These are phyloP conservation scores for Sicyos edulis DNA, from an alignment of 306 rosid species.

Conservation along the genomic window DNA sequence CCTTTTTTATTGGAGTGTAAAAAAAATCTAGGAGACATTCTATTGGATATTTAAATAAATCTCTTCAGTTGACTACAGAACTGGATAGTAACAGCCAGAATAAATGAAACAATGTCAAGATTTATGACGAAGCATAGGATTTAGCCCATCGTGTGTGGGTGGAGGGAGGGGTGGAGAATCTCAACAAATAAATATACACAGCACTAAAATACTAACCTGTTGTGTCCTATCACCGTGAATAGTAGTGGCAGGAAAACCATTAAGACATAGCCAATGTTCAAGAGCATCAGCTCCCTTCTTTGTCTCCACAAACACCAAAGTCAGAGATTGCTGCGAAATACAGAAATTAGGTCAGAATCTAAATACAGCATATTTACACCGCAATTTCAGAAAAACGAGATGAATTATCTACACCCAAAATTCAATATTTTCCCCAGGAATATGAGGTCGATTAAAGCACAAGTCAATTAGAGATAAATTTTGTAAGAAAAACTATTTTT, in stretches of 20 bases:
- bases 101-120: not conserved
- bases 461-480: not conserved
- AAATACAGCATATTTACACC: not conserved
- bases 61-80: not conserved
- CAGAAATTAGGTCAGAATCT: constrained; percentile 1
- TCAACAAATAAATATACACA: not conserved
- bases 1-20: not conserved
- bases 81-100: constrained; percentile 1
- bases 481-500: not conserved
- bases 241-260: constrained; percentile 92
- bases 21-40: not conserved
- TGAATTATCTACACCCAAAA: not conserved
- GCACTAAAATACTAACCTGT: constrained; percentile 42
- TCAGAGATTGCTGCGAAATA: constrained; percentile 74
- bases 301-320: constrained; percentile 94
- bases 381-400: not conserved
- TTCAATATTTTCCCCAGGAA: not conserved
- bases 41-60: not conserved
- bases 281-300: constrained; percentile 95
- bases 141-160: not conserved
- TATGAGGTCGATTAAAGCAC: not conserved
- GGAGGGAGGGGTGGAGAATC: not conserved
- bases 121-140: not conserved
- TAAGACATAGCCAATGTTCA: constrained; percentile 78
- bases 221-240: constrained; percentile 96